phyloP scores from a whole-genome alignment of 139 green algal genomes.

The Deuterostichococcus epilithicus region DNA sequence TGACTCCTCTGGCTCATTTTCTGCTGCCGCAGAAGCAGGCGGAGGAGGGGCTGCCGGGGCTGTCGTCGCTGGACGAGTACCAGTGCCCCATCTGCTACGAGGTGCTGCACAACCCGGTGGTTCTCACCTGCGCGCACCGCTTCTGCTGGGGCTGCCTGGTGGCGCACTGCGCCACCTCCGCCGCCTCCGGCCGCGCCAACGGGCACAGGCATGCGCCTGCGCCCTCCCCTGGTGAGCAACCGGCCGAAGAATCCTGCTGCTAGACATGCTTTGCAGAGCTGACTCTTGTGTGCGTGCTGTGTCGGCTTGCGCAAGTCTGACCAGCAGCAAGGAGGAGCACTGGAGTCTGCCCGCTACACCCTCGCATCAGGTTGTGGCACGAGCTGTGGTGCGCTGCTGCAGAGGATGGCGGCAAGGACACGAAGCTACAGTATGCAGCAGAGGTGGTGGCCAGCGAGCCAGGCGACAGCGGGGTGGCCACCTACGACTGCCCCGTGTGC shows the following conservation, averaged over 20 bases:
- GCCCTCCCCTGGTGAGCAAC: not conserved
- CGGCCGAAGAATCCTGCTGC: too few species aligned
- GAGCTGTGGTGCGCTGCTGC: too few species aligned
- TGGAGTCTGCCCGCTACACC: too few species aligned
- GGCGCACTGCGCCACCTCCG: conserved; percentile 22
- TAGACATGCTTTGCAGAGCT: too few species aligned
- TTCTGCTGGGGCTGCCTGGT: conserved; percentile 88
- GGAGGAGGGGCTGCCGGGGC: conserved; percentile 1
- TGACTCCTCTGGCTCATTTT: too few species aligned
- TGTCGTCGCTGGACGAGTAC: conserved; percentile 43
- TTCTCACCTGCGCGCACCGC: conserved; percentile 80
- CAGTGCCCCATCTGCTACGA: conserved; percentile 81
- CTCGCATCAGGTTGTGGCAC: too few species aligned
- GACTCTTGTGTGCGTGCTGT: too few species aligned
- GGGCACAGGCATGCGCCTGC: not conserved
- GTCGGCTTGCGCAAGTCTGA: too few species aligned
- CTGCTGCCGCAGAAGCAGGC: conserved; percentile 2
- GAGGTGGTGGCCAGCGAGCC: not conserved
- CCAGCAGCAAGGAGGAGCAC: too few species aligned
- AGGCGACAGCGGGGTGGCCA: conserved; percentile 13
- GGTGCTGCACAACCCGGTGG: conserved; percentile 67
- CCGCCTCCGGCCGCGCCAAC: not conserved
- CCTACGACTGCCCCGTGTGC: conserved; percentile 77
- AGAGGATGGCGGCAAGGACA: not conserved
- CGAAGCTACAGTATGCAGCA: not conserved